These are phyloP conservation scores for Simmondsia chinensis DNA, from an alignment of 148 eudicot genomes.

Conservation along the genomic window DNA sequence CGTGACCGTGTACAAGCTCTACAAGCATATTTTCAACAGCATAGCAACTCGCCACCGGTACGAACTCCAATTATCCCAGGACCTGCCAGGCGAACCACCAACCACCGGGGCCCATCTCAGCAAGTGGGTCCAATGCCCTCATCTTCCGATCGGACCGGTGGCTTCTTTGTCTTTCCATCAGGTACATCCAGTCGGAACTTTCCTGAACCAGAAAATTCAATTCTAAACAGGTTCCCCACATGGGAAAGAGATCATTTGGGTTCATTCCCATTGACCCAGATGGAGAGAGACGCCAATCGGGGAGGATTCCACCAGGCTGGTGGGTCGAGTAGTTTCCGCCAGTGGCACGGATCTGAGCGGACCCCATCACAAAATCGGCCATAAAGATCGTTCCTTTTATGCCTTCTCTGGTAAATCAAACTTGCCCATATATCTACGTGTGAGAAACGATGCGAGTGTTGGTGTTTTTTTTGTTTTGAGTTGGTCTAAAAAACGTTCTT, in stretches of 20 bases:
- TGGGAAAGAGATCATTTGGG: slow-evolving; percentile 65
- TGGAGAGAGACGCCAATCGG: slow-evolving; percentile 58
- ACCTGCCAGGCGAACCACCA: slow-evolving; percentile 47
- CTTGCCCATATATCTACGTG: too few species aligned
- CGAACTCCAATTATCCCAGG: slow-evolving; percentile 35
- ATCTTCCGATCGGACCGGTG: slow-evolving; percentile 53
- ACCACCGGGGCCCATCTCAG: slow-evolving; percentile 41
- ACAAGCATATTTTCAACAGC: slow-evolving; percentile 83
- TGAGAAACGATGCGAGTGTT: too few species aligned
- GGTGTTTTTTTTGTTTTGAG: too few species aligned
- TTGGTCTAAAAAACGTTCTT: too few species aligned
- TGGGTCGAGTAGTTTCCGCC: slow-evolving; percentile 43
- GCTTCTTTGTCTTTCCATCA: slow-evolving; percentile 57
- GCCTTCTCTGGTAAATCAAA: too few species aligned
- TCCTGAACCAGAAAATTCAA: slow-evolving; percentile 42
- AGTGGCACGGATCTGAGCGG: slow-evolving; percentile 65
- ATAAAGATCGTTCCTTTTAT: slow-evolving; percentile 12
- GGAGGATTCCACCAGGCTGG: slow-evolving; percentile 34
- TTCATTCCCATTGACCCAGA: slow-evolving; percentile 31
- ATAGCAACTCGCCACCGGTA: slow-evolving; percentile 35
- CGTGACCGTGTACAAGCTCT: slow-evolving; percentile 76
- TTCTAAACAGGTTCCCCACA: slow-evolving; percentile 25
- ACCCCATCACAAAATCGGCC: slow-evolving; percentile 56
- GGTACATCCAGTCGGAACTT: slow-evolving; percentile 38
- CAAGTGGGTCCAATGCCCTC: slow-evolving; percentile 37